These are phyloP conservation scores for Trypanosoma congolense DNA, from an alignment of 208 protist genomes.

Conservation along the genomic window DNA sequence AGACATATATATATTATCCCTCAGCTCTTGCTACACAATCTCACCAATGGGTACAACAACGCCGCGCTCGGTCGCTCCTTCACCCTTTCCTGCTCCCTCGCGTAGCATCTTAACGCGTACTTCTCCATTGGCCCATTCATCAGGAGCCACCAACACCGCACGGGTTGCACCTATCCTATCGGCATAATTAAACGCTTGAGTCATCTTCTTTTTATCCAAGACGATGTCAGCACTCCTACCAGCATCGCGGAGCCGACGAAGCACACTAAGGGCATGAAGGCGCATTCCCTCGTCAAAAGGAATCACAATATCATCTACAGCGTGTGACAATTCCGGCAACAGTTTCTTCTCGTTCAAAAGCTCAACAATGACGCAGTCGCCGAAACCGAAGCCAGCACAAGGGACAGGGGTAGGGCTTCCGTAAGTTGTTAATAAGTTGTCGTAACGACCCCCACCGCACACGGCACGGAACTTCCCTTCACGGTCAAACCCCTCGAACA, in stretches of 20 bases:
- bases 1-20: constrained; percentile 12
- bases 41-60: constrained; percentile 47
- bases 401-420: constrained; percentile 86
- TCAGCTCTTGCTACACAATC: constrained; percentile 14
- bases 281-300: constrained; percentile 92
- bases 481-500: constrained; percentile 94
- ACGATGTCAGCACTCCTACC: constrained; percentile 89
- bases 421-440: constrained; percentile 92
- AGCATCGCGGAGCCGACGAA: constrained; percentile 62
- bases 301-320: constrained; percentile 88
- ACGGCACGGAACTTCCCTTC: constrained; percentile 91
- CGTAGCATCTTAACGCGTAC: constrained; percentile 91
- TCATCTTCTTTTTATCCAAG: constrained; percentile 89
- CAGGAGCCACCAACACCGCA: constrained; percentile 89
- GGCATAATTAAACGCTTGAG: constrained; percentile 92
- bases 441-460: constrained; percentile 94
- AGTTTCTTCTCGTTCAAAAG: constrained; percentile 90
- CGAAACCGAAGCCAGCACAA: constrained; percentile 94
- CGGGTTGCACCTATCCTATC: constrained; percentile 88
- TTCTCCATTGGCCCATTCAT: constrained; percentile 88
- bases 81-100: constrained; percentile 50
- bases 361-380: constrained; percentile 94
- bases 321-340: constrained; percentile 44
- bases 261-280: constrained; percentile 64
- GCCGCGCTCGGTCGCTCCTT: constrained; percentile 44